Base-by-base conservation (phyloP, 2,329 filamentous ascomycete genomes). In the Chaetomium olivaceum region DNA sequence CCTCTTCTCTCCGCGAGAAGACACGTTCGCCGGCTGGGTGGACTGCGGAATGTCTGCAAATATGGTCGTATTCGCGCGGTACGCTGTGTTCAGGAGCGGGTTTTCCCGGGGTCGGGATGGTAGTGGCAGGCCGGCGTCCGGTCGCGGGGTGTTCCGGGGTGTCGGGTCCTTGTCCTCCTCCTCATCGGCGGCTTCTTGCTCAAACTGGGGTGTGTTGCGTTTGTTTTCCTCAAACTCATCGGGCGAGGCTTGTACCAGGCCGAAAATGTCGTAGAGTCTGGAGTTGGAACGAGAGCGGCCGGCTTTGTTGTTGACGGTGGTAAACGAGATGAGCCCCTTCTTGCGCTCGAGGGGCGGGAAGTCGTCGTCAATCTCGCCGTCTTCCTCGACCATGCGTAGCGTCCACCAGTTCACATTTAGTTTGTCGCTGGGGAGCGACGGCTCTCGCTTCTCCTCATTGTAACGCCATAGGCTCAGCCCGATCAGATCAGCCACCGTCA, bases 361-460 rank as follows among this genome's bases (percentile, higher is more conserved):
- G 73, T 95, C 92, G 69, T 92, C 90, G 71, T 96, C 91, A 1
- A 94, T 88, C 73, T 95, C 91, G 58, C 90, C 92, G 63, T 91
- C 91, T 74, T 95, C 88, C 67, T 95, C 88, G 1, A 93, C 91
- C 87, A 96, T 93, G 50, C 91, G 85, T 63, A 96, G 79, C 27
- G 88, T 91, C 90, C 91, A 95, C 80, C 88, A 88, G 73, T 94
- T 94, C 71, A 93, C 89, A 71, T 91, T 92, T 61, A 87, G 81
- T 73, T 92, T 91, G 59, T 88, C 85, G 1, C 80, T 75, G 0
- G 87, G 80, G 11, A 95, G 80, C 0, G 83, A 75, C 3, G 91
- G 91, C 69, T 92, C 86, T 31, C 87, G 80, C 71, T 90, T 90
- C 74, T 93, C 91, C 71, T 93, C 89, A 57, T 87, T 86, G 74